These are phyloP conservation scores for Pleodorina starrii DNA, from an alignment of 139 green algal genomes.

Conservation along the genomic window DNA sequence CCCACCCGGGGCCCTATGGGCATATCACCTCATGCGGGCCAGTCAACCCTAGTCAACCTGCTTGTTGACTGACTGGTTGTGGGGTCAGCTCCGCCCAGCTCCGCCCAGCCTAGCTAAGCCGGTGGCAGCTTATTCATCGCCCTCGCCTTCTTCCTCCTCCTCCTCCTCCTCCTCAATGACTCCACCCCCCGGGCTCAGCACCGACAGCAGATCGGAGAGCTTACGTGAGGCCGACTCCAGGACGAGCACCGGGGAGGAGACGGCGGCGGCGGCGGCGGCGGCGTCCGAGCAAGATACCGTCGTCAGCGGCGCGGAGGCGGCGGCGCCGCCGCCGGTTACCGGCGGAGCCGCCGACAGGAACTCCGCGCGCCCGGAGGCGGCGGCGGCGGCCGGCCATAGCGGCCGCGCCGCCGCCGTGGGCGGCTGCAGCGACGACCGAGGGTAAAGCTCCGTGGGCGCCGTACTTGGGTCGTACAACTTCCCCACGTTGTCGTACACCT, in stretches of 20 bases:
- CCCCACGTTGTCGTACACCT: not conserved
- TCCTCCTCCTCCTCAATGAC: slow-evolving; percentile 9
- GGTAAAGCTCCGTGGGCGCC: not conserved
- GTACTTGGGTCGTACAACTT: slow-evolving; percentile 3
- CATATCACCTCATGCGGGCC: no score
- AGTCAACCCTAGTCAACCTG: no score
- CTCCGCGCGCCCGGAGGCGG: not conserved
- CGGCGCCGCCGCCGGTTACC: not conserved
- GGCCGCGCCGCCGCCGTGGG: no score
- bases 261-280: not conserved
- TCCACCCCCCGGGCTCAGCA: not conserved
- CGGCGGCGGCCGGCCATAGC: not conserved
- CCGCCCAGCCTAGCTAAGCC: no score
- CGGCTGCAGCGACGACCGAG: not conserved
- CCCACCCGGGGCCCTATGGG: no score
- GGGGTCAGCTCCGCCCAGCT: no score
- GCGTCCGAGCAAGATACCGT: not conserved
- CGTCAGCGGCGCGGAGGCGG: not conserved
- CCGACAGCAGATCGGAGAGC: not conserved
- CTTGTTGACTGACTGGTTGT: no score
- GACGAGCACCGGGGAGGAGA: not conserved
- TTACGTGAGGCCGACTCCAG: not conserved
- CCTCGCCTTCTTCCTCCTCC: not conserved
- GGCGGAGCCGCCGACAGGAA: not conserved
- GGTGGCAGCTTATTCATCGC: no score